A percentile compares a stretch with the other conserved stretches of the same genome.
Evolutionary conservation across 768 basidiomycete species (phyloP).

Genomic region (Tulasnella sp.): DNA sequence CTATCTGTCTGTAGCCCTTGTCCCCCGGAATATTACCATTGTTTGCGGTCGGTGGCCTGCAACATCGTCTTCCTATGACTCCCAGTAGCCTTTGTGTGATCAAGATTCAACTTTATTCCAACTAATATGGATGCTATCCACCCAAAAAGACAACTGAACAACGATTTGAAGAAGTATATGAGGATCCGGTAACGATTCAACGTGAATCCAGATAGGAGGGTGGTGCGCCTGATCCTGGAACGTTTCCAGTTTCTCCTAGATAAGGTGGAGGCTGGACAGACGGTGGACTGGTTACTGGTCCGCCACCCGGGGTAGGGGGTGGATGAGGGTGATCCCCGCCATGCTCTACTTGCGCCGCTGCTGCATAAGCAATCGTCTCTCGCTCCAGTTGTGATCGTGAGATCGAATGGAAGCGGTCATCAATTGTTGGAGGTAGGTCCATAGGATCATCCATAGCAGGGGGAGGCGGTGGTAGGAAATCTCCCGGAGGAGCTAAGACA

Average conservation of each 20-base stretch:
- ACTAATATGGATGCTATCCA: too few relatives aligned
- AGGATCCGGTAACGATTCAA: too few relatives aligned
- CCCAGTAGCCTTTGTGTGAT: too few relatives aligned
- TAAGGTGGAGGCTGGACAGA: slow-evolving; percentile 11
- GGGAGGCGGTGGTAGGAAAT: slow-evolving; percentile 75
- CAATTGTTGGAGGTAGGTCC: slow-evolving; percentile 79
- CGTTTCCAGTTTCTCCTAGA: slow-evolving; percentile 5
- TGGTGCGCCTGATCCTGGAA: background rate
- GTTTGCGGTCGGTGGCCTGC: too few relatives aligned
- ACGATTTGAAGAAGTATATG: too few relatives aligned
- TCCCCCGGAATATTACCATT: too few relatives aligned
- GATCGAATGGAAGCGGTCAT: slow-evolving; percentile 29
- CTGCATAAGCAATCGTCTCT: background rate
- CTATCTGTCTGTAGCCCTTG: too few relatives aligned
- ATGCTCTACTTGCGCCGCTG: background rate
- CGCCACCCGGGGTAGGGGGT: background rate
- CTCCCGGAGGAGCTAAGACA: too few relatives aligned
- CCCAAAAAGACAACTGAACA: too few relatives aligned
- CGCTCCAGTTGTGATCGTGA: background rate
- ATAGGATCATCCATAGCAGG: slow-evolving; percentile 76
- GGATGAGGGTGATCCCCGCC: background rate
- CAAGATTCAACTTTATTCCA: too few relatives aligned
- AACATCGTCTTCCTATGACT: too few relatives aligned
- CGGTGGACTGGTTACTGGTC: background rate
- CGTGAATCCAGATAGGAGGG: slow-evolving; percentile 12